A percentile compares a stretch with the other conserved stretches of the same genome.
These are phyloP conservation scores for Trichosporon sp. DNA, from an alignment of 1,284 basidiomycete species.

Conservation along the genomic window DNA sequence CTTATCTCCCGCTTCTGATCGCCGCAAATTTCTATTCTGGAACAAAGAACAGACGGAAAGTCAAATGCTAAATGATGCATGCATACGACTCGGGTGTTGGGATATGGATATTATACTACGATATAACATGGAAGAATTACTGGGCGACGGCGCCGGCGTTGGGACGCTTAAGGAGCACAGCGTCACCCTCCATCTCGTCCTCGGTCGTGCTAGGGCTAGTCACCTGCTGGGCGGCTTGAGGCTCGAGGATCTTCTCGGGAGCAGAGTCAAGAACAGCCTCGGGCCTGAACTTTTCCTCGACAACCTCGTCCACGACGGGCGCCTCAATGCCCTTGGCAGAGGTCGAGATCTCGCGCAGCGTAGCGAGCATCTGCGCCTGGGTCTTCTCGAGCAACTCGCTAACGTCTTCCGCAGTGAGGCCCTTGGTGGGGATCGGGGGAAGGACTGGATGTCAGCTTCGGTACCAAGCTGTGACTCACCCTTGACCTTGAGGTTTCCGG, in stretches of 20 bases:
- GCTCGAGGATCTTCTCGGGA: background rate
- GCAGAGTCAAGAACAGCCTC: background rate
- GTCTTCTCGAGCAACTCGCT: slow-evolving; percentile 50
- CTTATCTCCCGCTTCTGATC: background rate
- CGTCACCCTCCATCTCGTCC: slow-evolving; percentile 50
- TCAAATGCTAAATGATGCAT: background rate
- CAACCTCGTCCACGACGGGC: background rate
- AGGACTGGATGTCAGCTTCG: slow-evolving; percentile 58
- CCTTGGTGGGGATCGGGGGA: slow-evolving; percentile 53
- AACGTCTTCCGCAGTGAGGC: slow-evolving; percentile 52
- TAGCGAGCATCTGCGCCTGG: slow-evolving; percentile 48
- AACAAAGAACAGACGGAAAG: no score
- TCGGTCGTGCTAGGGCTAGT: slow-evolving; percentile 36
- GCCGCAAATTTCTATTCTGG: background rate
- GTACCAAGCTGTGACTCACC: slow-evolving; percentile 56
- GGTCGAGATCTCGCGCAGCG: slow-evolving; percentile 44
- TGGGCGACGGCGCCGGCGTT: slow-evolving; percentile 7
- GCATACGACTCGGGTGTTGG: background rate
- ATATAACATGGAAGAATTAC: background rate
- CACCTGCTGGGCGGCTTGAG: background rate
- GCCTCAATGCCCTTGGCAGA: background rate
- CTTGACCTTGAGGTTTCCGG: slow-evolving; percentile 72
- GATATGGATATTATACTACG: background rate
- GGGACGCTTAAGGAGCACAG: slow-evolving; percentile 45
- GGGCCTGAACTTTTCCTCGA: background rate